Evolutionary conservation across 1,284 basidiomycete species (phyloP), one percentile per base, ranked within the genome.

Genomic region (Crucibulum cyathiforme): DNA sequence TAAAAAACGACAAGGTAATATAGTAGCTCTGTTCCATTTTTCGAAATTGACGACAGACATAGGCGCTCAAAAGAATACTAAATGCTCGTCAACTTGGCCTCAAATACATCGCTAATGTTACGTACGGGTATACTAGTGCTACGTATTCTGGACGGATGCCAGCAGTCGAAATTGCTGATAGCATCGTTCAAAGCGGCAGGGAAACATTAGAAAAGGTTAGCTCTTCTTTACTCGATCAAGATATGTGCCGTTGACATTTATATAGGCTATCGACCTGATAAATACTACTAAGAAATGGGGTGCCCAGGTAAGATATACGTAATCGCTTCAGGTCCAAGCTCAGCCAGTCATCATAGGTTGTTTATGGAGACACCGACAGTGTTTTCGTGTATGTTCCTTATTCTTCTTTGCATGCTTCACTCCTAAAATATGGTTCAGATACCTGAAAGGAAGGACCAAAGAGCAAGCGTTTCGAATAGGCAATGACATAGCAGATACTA

Each of bases 311-410:
- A 56, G 65, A 43, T 46, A 36, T 17, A 47, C 7, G 13, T 12
- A n/a, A 35, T 49, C 41, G 47, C 13, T 34, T 36, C 12, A 9
- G 39, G 38, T 15, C 52, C 7, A 10, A 9, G 31, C 15, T 54
- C 49, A 41, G 31, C 58, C 17, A 24, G 54, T 41, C 37, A 45
- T 8, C 12, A 9, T 39, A 82, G 80, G 81, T 98, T 6, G 95
- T 98, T 6, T 99, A 99, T 71, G 97, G 98, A n/a, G 97, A 99
- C 70, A 99, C 98, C 0, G 97, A 99, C 76, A 97, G 95, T 24
- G 76, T 98, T 36, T 99, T 99, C 74, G 85, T 98, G 77, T 75
- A 60, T 53, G 80, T 62, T 1, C 12, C 19, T 37, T 34, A 36
- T 37, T 51, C 38, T 19, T 19, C 31, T 48, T 15, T 56, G 5